A percentile compares a stretch with the other conserved stretches of the same genome.
Conservation (phyloP, 345 rosid species). For the Raphanus raphanistrum region DNA sequence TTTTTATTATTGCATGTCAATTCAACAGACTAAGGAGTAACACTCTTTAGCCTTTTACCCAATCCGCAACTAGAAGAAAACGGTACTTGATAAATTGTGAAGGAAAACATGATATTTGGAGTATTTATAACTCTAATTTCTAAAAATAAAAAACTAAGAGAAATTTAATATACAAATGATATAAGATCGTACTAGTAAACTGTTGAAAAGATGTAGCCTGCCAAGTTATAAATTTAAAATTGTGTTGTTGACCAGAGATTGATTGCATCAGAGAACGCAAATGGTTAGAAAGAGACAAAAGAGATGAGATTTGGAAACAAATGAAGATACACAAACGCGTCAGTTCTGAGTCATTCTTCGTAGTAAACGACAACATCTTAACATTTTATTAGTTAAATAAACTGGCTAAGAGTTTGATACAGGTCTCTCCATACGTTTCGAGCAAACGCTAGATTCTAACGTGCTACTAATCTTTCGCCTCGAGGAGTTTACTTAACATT, state of each 20-base stretch:
- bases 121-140: too few relatives aligned
- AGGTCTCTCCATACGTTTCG: background rate
- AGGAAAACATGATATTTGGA: too few relatives aligned
- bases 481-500: background rate
- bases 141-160: too few relatives aligned
- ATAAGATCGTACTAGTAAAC: background rate
- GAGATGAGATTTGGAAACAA: constrained; percentile 7
- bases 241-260: background rate
- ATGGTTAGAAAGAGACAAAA: constrained; percentile 27
- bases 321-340: constrained; percentile 17
- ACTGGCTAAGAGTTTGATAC: background rate
- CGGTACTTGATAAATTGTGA: too few relatives aligned
- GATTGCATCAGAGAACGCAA: constrained; percentile 7
- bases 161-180: background rate
- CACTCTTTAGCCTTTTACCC: background rate
- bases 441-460: constrained; percentile 1
- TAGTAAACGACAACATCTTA: constrained; percentile 23
- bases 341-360: constrained; percentile 30
- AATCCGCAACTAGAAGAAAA: background rate
- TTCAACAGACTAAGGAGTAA: background rate
- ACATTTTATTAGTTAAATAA: background rate
- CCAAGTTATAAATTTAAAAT: background rate
- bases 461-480: background rate
- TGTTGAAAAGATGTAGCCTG: background rate
- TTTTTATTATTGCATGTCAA: background rate